These are phyloP conservation scores for Cairneyella variabilis DNA, from an alignment of 495 filamentous ascomycete species.

Conservation along the genomic window DNA sequence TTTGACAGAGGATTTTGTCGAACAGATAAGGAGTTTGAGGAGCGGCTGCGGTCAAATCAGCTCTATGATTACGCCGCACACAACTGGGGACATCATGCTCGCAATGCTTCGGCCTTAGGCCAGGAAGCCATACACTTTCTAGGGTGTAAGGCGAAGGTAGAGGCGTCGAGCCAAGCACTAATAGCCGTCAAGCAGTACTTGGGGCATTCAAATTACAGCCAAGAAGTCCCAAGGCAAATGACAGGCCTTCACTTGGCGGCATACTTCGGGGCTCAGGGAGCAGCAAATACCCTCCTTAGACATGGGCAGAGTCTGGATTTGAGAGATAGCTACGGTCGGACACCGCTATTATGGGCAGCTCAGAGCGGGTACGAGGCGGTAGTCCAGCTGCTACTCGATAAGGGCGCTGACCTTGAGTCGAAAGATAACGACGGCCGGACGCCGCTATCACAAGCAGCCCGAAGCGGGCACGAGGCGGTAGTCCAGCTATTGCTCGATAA, in stretches of 20 bases:
- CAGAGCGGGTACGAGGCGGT: neutral
- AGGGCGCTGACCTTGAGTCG: neutral
- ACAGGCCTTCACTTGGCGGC: neutral
- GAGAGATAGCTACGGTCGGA: neutral
- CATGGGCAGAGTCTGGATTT: neutral
- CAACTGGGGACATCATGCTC: conserved; percentile 37
- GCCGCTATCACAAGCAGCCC: too few relatives aligned
- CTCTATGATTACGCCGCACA: conserved; percentile 10
- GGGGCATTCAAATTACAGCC: neutral
- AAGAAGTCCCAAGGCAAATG: too few relatives aligned
- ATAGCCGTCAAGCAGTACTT: neutral
- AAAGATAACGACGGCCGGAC: too few relatives aligned
- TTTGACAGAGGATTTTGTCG: conserved; percentile 12
- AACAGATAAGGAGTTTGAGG: conserved; percentile 26
- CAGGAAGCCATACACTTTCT: conserved; percentile 18
- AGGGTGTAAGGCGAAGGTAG: conserved; percentile 13
- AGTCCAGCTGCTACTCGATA: neutral
- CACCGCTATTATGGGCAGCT: neutral
- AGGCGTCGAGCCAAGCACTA: conserved; percentile 18
- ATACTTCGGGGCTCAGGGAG: neutral
- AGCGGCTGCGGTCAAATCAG: conserved; percentile 16
- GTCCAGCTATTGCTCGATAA: neutral
- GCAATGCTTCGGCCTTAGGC: neutral
- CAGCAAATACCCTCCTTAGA: neutral
- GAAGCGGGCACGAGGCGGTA: neutral